Evolutionary conservation across 2,329 filamentous ascomycete species (phyloP), one percentile per base, ranked within the genome.

Genomic region (Colletotrichum melonis): DNA sequence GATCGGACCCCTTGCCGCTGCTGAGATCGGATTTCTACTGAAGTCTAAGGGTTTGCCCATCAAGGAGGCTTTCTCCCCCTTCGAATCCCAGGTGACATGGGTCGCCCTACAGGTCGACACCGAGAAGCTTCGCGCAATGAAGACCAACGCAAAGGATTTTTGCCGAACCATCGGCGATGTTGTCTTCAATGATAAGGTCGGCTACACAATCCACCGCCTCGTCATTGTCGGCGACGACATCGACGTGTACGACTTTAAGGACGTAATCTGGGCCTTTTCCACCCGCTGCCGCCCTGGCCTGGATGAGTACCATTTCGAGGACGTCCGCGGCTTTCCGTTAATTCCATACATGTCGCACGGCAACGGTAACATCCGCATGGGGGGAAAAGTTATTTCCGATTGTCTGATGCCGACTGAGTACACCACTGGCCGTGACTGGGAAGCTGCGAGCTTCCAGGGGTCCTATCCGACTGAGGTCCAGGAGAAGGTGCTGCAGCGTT

Each of bases 71-170:
- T 86, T 83, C 73, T 74, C 85, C 0, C 85, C 85, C 0, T 85
- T 86, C 62, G 84, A 87, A 71, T 81, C 84, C 0, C 84, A 87
- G 69, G 86, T 85, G 0, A 88, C 83, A 0, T 89, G 87, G 87
- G 81, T 82, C 0, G 86, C 80, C 0, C 75, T 92, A 76, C 86
- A 90, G 71, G 86, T 91, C 26, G 90, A 92, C 77, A 88, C 86
- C 1, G 81, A 84, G 6, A 88, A 88, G 77, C 84, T 92, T 9
- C 87, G 87, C 35, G 84, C 86, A 9, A 86, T 90, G 85, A 87
- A 90, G 57, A 87, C 86, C 19, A 88, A 78, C 0, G 67, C 83
- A 0, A 73, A 79, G 22, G 81, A 83, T 0, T 83, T 89, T 57
- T 80, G 80, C 62, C 79, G 80, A 56, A 77, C 76, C 26, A 76